Conservation (phyloP, 495 filamentous ascomycete species). For the Filosporella fistucella region DNA sequence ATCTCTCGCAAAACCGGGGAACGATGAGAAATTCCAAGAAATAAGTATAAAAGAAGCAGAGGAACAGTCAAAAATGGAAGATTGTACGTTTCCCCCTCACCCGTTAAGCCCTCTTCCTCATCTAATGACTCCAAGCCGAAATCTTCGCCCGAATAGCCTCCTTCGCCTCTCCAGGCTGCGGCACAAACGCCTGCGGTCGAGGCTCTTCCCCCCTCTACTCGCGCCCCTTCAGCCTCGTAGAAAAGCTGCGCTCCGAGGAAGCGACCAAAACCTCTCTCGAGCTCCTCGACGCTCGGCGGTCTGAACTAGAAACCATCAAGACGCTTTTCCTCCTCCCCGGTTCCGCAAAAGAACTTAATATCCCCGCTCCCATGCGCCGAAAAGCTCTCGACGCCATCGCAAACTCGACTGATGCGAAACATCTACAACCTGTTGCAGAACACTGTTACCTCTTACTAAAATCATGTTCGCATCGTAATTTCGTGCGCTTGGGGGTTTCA, state of each 20-base stretch:
- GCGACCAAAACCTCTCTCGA: background rate
- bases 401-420: slow-evolving; percentile 22
- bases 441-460: slow-evolving; percentile 40
- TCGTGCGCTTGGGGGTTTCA: slow-evolving; percentile 39
- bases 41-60: no score
- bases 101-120: background rate
- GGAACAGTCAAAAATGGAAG: slow-evolving; percentile 19
- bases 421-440: slow-evolving; percentile 33
- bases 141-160: slow-evolving; percentile 30
- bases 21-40: slow-evolving; percentile 1
- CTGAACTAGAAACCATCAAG: slow-evolving; percentile 32
- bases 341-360: slow-evolving; percentile 37
- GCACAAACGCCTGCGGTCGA: background rate
- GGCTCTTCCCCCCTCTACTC: slow-evolving; percentile 3
- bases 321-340: slow-evolving; percentile 31
- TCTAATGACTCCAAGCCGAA: slow-evolving; percentile 19
- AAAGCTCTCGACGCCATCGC: slow-evolving; percentile 27
- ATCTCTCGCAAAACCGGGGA: slow-evolving; percentile 25
- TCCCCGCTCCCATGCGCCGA: slow-evolving; percentile 30
- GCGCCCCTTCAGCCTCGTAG: slow-evolving; percentile 10
- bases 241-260: background rate
- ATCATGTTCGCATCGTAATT: slow-evolving; percentile 46
- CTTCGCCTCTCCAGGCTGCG: slow-evolving; percentile 27
- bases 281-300: slow-evolving; percentile 14
- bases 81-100: background rate